Percentiles rank a stretch among this genome's conserved stretches.
These are phyloP conservation scores for Magnolia changhungtana DNA, from an alignment of 164 flowering plant genomes.

Conservation along the genomic window DNA sequence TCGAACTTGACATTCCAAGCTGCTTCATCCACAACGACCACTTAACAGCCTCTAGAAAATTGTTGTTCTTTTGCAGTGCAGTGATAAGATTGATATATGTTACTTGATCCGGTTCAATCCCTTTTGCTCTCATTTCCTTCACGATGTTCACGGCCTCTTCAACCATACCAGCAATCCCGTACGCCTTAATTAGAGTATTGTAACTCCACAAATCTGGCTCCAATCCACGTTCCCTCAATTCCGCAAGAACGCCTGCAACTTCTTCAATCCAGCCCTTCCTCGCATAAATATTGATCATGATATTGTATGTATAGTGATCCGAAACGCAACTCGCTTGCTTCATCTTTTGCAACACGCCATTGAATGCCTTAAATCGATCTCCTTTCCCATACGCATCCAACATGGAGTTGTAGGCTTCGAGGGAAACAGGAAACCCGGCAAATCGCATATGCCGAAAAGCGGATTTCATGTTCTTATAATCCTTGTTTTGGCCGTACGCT, in stretches of 20 bases:
- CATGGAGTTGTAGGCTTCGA: conserved; percentile 89
- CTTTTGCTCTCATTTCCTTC: conserved; percentile 77
- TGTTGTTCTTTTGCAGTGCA: conserved; percentile 69
- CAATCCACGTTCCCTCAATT: conserved; percentile 59
- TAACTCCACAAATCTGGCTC: conserved; percentile 84
- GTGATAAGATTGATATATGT: conserved; percentile 64
- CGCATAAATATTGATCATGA: conserved; percentile 84
- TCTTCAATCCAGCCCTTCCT: conserved; percentile 87
- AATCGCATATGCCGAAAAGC: conserved; percentile 58
- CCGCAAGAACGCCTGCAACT: conserved; percentile 59
- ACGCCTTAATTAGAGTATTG: conserved; percentile 88
- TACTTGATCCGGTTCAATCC: conserved; percentile 68
- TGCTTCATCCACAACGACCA: conserved; percentile 99
- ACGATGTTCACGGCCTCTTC: conserved; percentile 73
- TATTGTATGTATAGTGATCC: conserved; percentile 76
- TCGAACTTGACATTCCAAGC: conserved; percentile 36
- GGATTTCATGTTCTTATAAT: conserved; percentile 58
- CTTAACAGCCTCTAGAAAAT: conserved; percentile 84
- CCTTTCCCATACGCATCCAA: conserved; percentile 90
- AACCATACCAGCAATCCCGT: conserved; percentile 92
- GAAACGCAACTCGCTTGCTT: conserved; percentile 50
- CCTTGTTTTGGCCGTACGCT: conserved; percentile 70
- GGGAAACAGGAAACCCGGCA: conserved; percentile 78
- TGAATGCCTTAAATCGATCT: conserved; percentile 62
- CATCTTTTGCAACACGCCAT: conserved; percentile 53